These are phyloP conservation scores for Barbatosphaeria neglecta DNA, from an alignment of 495 filamentous ascomycete genomes.

Conservation along the genomic window DNA sequence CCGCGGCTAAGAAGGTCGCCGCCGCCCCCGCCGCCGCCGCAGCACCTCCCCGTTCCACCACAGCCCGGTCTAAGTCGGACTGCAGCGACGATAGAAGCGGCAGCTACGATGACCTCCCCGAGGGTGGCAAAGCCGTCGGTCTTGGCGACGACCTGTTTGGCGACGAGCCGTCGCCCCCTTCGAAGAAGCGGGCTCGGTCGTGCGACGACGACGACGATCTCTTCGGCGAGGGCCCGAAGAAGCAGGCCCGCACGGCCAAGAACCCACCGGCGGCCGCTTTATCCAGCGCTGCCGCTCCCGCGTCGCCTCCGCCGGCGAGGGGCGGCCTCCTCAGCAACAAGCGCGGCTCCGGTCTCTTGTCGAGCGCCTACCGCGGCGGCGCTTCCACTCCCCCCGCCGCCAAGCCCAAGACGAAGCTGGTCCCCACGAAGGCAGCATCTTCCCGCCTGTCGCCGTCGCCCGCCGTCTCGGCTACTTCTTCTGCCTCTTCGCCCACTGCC, in stretches of 20 bases:
- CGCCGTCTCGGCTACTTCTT: background rate
- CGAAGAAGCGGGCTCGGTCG: background rate
- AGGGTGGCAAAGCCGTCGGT: too few species aligned
- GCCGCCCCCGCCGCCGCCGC: conserved; percentile 3
- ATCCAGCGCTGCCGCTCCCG: too few species aligned
- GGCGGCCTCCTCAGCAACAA: background rate
- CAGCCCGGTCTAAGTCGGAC: too few species aligned
- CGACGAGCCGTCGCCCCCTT: background rate
- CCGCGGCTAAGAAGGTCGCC: background rate
- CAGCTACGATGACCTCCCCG: too few species aligned
- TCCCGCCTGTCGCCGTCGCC: background rate
- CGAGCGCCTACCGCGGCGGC: background rate
- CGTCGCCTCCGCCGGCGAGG: background rate
- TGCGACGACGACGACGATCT: conserved; percentile 3
- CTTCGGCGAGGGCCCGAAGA: conserved; percentile 8
- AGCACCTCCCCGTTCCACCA: too few species aligned
- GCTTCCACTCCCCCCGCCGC: background rate
- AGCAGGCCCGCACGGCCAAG: background rate
- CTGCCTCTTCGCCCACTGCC: background rate
- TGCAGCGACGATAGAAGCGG: background rate
- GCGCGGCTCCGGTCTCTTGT: background rate
- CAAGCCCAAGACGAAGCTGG: too few species aligned
- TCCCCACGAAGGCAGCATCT: too few species aligned
- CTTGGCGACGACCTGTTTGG: conserved; percentile 1
- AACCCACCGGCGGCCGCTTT: background rate